phyloP scores from a whole-genome alignment of 2,329 filamentous ascomycete species.

The Colletotrichum echinochloae region DNA sequence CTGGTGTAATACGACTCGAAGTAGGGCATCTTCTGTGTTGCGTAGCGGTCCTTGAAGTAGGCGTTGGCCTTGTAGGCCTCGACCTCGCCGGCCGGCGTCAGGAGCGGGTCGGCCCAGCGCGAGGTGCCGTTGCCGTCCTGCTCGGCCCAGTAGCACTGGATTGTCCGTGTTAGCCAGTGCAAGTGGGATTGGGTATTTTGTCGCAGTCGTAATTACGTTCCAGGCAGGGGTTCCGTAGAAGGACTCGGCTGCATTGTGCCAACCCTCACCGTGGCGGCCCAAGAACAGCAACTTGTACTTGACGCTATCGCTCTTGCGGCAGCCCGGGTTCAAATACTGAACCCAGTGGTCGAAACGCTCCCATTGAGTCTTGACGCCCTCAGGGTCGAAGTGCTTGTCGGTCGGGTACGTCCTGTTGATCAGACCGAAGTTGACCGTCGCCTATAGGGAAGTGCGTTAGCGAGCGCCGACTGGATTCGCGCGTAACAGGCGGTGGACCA shows the following conservation, averaged over 20 bases:
- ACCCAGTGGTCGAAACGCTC: slow-evolving; percentile 72
- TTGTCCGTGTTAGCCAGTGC: slow-evolving; percentile 40
- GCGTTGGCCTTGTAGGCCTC: slow-evolving; percentile 69
- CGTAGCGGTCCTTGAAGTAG: slow-evolving; percentile 69
- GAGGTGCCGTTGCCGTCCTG: slow-evolving; percentile 72
- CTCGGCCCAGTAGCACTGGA: slow-evolving; percentile 73
- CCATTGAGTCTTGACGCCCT: slow-evolving; percentile 68
- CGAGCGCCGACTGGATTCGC: not conserved
- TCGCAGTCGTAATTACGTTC: slow-evolving; percentile 66
- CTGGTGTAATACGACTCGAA: slow-evolving; percentile 75
- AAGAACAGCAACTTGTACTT: slow-evolving; percentile 76
- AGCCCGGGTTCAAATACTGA: slow-evolving; percentile 61
- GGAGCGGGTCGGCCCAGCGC: slow-evolving; percentile 72
- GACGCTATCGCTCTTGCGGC: slow-evolving; percentile 54
- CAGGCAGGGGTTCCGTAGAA: slow-evolving; percentile 77
- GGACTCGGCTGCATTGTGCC: slow-evolving; percentile 71
- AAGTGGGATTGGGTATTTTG: not conserved
- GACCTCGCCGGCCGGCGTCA: slow-evolving; percentile 67
- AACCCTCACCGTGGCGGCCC: slow-evolving; percentile 78
- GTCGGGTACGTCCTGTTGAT: slow-evolving; percentile 71
- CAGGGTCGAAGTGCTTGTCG: slow-evolving; percentile 57
- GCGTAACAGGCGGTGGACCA: slow-evolving; percentile 43
- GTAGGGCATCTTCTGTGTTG: slow-evolving; percentile 65
- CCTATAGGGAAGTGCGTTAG: slow-evolving; percentile 54
- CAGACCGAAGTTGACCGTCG: slow-evolving; percentile 72